A percentile compares a stretch with the other conserved stretches of the same genome.
These are phyloP conservation scores for Linnemannia hyalina DNA, from an alignment of 192 early-diverging fungal species.

Conservation along the genomic window DNA sequence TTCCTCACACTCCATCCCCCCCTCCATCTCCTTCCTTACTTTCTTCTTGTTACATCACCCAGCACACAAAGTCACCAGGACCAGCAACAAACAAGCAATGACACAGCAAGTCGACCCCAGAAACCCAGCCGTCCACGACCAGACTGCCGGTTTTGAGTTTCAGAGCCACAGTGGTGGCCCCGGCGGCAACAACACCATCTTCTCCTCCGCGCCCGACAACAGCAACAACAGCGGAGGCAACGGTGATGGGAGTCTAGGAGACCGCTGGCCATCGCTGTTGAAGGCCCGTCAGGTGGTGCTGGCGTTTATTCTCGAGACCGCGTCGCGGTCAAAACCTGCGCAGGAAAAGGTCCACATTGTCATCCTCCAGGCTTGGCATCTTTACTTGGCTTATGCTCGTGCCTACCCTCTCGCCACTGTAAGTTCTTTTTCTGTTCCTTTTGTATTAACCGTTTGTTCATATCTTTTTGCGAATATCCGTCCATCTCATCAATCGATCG, in stretches of 20 bases:
- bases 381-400: constrained; percentile 8
- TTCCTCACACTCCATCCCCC: background rate
- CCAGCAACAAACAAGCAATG: background rate
- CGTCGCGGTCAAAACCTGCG: constrained; percentile 13
- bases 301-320: constrained; percentile 28
- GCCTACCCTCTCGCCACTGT: constrained; percentile 39
- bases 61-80: background rate
- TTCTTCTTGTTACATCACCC: background rate
- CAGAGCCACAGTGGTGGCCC: background rate
- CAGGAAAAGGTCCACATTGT: constrained; percentile 34
- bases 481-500: background rate
- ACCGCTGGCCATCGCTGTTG: constrained; percentile 33
- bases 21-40: background rate
- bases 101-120: constrained; percentile 22
- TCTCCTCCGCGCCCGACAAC: background rate
- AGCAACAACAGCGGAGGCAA: background rate
- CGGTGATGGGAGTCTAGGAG: background rate
- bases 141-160: constrained; percentile 6
- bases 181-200: background rate
- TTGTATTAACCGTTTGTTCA: no score
- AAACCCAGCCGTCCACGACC: constrained; percentile 5
- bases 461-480: no score
- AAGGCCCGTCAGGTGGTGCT: constrained; percentile 28
- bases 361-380: background rate
- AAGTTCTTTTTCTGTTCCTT: background rate